phyloP scores from a whole-genome alignment of 768 basidiomycete genomes.

The Butyriboletus loyo region DNA sequence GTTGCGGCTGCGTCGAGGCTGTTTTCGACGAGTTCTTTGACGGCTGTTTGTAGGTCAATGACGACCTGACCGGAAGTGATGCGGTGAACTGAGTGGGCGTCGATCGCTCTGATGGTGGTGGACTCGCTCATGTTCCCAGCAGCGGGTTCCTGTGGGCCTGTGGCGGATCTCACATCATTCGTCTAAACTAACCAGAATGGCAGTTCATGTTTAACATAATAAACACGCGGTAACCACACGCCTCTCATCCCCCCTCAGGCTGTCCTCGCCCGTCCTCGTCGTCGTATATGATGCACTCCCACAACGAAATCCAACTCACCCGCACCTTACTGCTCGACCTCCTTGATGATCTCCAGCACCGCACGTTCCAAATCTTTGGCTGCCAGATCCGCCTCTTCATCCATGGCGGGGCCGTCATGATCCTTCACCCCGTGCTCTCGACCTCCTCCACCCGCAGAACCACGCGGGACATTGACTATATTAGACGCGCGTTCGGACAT shows the following conservation, averaged over 20 bases:
- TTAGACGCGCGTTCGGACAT: conserved; percentile 55
- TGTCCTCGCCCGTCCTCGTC: neutral
- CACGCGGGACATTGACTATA: conserved; percentile 69
- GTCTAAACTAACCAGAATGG: neutral
- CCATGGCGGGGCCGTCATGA: conserved; percentile 74
- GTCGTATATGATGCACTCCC: conserved; percentile 21
- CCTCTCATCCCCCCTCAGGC: neutral
- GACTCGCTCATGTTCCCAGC: neutral
- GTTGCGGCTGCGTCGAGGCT: conserved; percentile 91
- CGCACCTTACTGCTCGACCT: conserved; percentile 38
- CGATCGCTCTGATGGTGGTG: conserved; percentile 60
- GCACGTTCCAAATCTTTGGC: conserved; percentile 46
- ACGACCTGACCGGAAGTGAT: conserved; percentile 97
- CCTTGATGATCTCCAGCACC: conserved; percentile 51
- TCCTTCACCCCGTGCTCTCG: conserved; percentile 50
- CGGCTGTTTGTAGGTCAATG: conserved; percentile 86
- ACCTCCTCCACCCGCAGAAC: conserved; percentile 42
- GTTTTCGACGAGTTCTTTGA: conserved; percentile 97
- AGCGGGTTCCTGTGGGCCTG: neutral
- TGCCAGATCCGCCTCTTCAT: conserved; percentile 56
- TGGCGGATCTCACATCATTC: conserved; percentile 1
- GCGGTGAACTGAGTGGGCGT: conserved; percentile 72
- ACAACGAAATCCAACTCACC: conserved; percentile 37
- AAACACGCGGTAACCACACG: neutral
- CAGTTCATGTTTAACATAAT: neutral